Percentiles rank a stretch among this genome's conserved stretches.
Evolutionary conservation across 108 stramenopile species (phyloP).

Genomic region (Stephanodiscus triporus): DNA sequence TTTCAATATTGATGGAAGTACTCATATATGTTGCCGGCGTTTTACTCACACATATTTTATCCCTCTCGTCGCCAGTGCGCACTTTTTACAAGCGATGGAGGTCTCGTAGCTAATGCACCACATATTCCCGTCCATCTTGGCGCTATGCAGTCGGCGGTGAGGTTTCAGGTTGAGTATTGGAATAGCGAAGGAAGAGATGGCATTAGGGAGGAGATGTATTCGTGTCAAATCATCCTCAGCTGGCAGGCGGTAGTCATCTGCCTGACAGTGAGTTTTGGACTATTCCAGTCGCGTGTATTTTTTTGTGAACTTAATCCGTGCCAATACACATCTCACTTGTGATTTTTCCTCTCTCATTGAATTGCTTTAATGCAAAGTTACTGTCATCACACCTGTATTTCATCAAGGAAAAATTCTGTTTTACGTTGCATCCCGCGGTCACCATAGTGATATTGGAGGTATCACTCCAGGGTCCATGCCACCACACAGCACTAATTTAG

Average conservation of each 20-base stretch:
- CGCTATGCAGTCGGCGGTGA: conserved; percentile 95
- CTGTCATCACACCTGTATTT: conserved; percentile 98
- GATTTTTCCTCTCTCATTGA: too few relatives aligned
- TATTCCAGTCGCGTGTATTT: too few relatives aligned
- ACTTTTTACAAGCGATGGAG: conserved; percentile 93
- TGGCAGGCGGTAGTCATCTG: conserved; percentile 87
- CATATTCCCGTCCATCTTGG: conserved; percentile 99
- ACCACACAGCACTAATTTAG: conserved; percentile 83
- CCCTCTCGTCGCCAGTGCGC: conserved; percentile 64
- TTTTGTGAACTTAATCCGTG: too few relatives aligned
- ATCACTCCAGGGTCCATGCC: conserved; percentile 94
- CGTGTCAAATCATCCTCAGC: conserved; percentile 97
- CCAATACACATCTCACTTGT: too few relatives aligned
- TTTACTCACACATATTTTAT: conserved; percentile 20
- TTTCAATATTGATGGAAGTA: background rate
- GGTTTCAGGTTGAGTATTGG: conserved; percentile 95
- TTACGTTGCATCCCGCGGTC: conserved; percentile 96
- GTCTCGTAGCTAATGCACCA: conserved; percentile 98
- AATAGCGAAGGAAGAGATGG: conserved; percentile 75
- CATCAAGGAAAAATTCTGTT: conserved; percentile 86
- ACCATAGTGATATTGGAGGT: conserved; percentile 97
- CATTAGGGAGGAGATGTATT: conserved; percentile 96
- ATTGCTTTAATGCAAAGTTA: too few relatives aligned
- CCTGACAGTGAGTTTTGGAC: too few relatives aligned
- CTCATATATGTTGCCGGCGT: background rate